phyloP scores from a whole-genome alignment of 768 basidiomycete genomes.

The Coprinellus micaceus region DNA sequence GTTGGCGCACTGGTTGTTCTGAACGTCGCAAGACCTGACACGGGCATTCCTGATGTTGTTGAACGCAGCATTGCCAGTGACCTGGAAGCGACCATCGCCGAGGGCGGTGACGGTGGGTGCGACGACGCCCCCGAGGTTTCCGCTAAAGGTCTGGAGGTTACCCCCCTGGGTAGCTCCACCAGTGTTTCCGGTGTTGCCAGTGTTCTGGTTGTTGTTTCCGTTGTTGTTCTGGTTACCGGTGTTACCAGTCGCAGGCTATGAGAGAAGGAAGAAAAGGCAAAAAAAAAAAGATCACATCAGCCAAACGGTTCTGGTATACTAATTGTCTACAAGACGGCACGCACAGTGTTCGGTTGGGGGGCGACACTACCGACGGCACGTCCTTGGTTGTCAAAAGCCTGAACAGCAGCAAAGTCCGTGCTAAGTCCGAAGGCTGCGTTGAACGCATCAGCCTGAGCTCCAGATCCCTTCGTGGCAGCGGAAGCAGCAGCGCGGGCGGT shows the following conservation, averaged over 20 bases:
- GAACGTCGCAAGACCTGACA: constrained; percentile 50
- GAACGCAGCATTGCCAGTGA: constrained; percentile 45
- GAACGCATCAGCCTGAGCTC: constrained; percentile 60
- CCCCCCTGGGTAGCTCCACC: constrained; percentile 6
- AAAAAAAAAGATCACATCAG: no score
- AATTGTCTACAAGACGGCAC: no score
- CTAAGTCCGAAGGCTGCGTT: constrained; percentile 53
- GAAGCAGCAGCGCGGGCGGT: constrained; percentile 39
- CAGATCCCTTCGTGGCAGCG: constrained; percentile 38
- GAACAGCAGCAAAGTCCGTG: constrained; percentile 49
- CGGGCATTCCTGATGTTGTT: constrained; percentile 43
- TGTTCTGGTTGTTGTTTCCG: constrained; percentile 9
- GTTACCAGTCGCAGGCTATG: constrained; percentile 4
- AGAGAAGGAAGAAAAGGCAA: no score
- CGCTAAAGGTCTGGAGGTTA: constrained; percentile 51
- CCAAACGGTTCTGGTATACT: no score
- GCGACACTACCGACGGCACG: constrained; percentile 24
- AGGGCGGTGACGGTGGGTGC: constrained; percentile 42
- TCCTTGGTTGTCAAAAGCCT: constrained; percentile 45
- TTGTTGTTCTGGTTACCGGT: constrained; percentile 10
- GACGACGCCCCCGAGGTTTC: constrained; percentile 41
- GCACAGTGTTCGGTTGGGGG: no score
- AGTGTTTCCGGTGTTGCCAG: constrained; percentile 11
- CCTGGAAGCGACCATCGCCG: constrained; percentile 45
- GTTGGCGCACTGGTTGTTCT: constrained; percentile 58